These are phyloP conservation scores for Smallanthus sonchifolius DNA, from an alignment of 129 eudicot species.

Conservation along the genomic window DNA sequence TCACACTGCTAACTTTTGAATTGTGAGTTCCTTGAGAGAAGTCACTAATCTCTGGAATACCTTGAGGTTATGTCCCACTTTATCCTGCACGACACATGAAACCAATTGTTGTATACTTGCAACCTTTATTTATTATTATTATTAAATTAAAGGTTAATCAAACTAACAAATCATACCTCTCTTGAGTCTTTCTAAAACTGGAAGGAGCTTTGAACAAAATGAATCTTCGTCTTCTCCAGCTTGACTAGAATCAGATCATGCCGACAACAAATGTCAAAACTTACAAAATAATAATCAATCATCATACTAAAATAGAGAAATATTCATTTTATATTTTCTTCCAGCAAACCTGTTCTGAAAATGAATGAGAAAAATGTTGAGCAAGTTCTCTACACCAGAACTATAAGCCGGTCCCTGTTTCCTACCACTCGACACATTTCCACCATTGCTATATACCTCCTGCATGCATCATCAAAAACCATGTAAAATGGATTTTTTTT, in stretches of 20 bases:
- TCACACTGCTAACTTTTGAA: constrained; percentile 48
- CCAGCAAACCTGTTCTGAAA: constrained; percentile 65
- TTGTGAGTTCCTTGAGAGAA: constrained; percentile 65
- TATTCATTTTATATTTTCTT: not conserved
- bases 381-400: constrained; percentile 72
- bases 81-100: constrained; percentile 47
- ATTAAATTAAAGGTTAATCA: not conserved
- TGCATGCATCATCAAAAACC: constrained; percentile 18
- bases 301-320: not conserved
- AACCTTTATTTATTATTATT: not conserved
- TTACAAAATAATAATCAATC: not conserved
- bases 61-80: constrained; percentile 77
- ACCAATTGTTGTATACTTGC: not conserved
- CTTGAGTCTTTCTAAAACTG: constrained; percentile 74
- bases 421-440: constrained; percentile 89
- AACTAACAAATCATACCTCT: constrained; percentile 54
- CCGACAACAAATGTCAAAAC: constrained; percentile 21
- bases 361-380: constrained; percentile 78
- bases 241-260: constrained; percentile 32
- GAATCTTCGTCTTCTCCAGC: constrained; percentile 37
- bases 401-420: constrained; percentile 61
- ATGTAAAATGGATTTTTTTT: not conserved
- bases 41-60: constrained; percentile 73
- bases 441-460: constrained; percentile 93
- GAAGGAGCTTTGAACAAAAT: constrained; percentile 60